phyloP scores from a whole-genome alignment of 2,329 filamentous ascomycete genomes.

The Penicillium freii region DNA sequence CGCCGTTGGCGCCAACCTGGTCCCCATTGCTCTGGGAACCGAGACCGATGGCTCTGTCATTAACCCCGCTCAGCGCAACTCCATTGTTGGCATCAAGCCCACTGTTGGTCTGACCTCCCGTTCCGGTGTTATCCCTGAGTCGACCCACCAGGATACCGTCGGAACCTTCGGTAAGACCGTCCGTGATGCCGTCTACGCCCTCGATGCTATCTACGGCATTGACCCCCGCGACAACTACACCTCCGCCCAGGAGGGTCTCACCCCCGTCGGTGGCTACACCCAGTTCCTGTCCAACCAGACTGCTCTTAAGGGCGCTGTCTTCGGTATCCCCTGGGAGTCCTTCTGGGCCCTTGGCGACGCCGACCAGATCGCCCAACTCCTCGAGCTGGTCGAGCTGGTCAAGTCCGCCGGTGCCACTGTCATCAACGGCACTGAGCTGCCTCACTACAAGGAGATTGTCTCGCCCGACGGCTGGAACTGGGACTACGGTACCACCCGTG shows the following conservation, averaged over 20 bases:
- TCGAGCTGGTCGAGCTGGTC: slow-evolving; percentile 54
- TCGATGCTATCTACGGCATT: slow-evolving; percentile 67
- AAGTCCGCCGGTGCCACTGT: slow-evolving; percentile 63
- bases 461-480: slow-evolving; percentile 71
- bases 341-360: slow-evolving; percentile 64
- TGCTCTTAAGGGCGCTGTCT: slow-evolving; percentile 60
- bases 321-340: slow-evolving; percentile 69
- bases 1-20: slow-evolving; percentile 62
- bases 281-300: slow-evolving; percentile 55
- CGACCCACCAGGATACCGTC: slow-evolving; percentile 65
- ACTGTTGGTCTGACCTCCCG: slow-evolving; percentile 71
- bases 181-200: slow-evolving; percentile 63
- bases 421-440: slow-evolving; percentile 68
- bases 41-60: slow-evolving; percentile 74
- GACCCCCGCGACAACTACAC: slow-evolving; percentile 68
- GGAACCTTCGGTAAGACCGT: slow-evolving; percentile 67
- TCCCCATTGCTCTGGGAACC: slow-evolving; percentile 66
- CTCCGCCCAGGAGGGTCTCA: slow-evolving; percentile 53
- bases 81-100: slow-evolving; percentile 71
- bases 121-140: slow-evolving; percentile 63
- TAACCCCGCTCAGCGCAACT: slow-evolving; percentile 67
- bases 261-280: slow-evolving; percentile 57
- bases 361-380: slow-evolving; percentile 56
- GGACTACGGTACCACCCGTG: slow-evolving; percentile 63
- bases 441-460: slow-evolving; percentile 61